Evolutionary conservation across 2,329 filamentous ascomycete genomes (phyloP).

Genomic region (Ceratocystiopsis brevicomis): DNA sequence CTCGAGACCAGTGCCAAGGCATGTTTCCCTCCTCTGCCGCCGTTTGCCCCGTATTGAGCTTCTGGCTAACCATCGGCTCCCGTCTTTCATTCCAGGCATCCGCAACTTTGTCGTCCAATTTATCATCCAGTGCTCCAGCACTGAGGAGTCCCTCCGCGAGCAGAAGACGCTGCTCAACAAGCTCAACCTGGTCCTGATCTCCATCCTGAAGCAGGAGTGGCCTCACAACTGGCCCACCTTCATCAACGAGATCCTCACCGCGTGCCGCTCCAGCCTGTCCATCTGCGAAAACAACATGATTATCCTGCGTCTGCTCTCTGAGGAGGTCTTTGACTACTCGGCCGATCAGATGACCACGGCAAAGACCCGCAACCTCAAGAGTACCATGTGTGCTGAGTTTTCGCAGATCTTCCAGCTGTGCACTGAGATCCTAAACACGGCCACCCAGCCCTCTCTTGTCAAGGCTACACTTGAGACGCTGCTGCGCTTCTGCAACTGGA

Average conservation of each 20-base stretch:
- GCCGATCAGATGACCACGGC: constrained; percentile 98
- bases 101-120: constrained; percentile 98
- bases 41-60: background rate
- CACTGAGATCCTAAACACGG: constrained; percentile 82
- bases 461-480: constrained; percentile 95
- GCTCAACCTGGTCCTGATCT: constrained; percentile 91
- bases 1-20: constrained; percentile 90
- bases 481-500: constrained; percentile 96
- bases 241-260: constrained; percentile 97
- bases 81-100: constrained; percentile 43
- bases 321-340: constrained; percentile 98
- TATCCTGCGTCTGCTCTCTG: constrained; percentile 82
- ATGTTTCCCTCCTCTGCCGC: constrained; percentile 11
- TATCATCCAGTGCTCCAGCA: constrained; percentile 83
- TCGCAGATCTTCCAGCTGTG: constrained; percentile 96
- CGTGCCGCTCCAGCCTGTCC: constrained; percentile 84
- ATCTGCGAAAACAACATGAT: constrained; percentile 99
- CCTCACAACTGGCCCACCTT: constrained; percentile 99
- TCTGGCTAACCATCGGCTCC: constrained; percentile 6
- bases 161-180: constrained; percentile 92
- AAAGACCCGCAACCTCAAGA: constrained; percentile 92
- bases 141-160: constrained; percentile 68
- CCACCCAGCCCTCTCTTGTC: constrained; percentile 67
- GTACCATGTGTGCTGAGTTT: constrained; percentile 97
- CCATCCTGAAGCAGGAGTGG: constrained; percentile 98